Conservation (phyloP, 768 basidiomycete genomes). For the Tylopilus plumbeoviolaceoides region DNA sequence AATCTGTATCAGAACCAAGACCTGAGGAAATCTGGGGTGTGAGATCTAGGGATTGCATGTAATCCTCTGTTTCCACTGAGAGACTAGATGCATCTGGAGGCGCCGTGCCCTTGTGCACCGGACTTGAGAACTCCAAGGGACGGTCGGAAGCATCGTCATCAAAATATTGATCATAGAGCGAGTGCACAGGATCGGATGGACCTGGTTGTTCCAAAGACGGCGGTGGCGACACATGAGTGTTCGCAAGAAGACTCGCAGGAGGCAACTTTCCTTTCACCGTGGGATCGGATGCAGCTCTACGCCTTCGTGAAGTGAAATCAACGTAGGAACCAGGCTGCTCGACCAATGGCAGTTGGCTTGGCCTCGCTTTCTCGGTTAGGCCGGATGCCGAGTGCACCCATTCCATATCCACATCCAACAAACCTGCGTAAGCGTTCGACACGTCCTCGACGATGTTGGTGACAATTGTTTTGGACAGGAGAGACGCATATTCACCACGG, state of each 20-base stretch:
- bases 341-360: conserved; percentile 3
- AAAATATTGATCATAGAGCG: conserved; percentile 46
- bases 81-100: not conserved
- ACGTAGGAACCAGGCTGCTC: not conserved
- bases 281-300: conserved; percentile 29
- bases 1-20: not conserved
- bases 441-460: not conserved
- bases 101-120: not conserved
- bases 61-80: not conserved
- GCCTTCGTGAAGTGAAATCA: conserved; percentile 14
- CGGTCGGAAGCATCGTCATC: conserved; percentile 17
- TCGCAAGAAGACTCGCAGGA: not conserved
- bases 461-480: not conserved
- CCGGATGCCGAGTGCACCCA: not conserved
- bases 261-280: conserved; percentile 25
- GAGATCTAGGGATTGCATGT: not conserved
- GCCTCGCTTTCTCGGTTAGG: conserved; percentile 16
- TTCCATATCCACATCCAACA: conserved; percentile 2
- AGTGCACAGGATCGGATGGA: conserved; percentile 36
- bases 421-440: not conserved
- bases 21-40: not conserved
- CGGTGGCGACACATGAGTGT: not conserved
- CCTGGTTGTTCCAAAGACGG: not conserved
- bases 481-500: not conserved
- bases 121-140: not conserved